Base-by-base conservation (phyloP, 805 yeast genomes). In the Geotrichum ghanense region DNA sequence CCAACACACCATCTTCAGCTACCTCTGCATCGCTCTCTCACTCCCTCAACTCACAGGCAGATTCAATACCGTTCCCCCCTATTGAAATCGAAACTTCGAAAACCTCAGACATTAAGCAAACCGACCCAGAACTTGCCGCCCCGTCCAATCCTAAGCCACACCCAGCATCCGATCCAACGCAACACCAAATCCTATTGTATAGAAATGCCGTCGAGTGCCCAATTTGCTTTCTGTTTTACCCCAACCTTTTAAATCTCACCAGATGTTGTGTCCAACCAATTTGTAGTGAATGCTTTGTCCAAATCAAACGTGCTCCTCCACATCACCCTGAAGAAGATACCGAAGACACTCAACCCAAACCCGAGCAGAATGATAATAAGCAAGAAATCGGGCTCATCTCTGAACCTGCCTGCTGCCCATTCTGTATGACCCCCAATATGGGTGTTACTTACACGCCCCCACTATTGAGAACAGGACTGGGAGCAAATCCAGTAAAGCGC, bases 251-350 rank as follows among this genome's bases (percentile, higher is more conserved):
- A 51, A 92, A 92, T 65, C 63, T 74, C 45, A 81, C 95, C 6
- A 72, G 95, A 41, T 90, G 98, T 63, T 90, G 98, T 62, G 75
- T 76, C 44, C 97, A 90, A 62, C 89, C 95, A 1, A 88, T 90
- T 19, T 92, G 98, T 65, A 75, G 95, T 1, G 97, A 90, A 65
- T 90, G 98, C 61, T 92, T 90, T 73, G 97, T 90, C 9, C 97
- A 90, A 63, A 88, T 90, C 61, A 87, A 85, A 62, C 74, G 98
- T 45, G 67, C 79, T 26, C 95, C 86, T 9, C 97, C 98, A 0
- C 97, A 90, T 65, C 86, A 88, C 26, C 95, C 96, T 1, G 42
- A 39, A 43, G 42, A 50, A 6, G 45, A 48, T 12, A 54, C 55
- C 43, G 66, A 64, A 26, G 62, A 59, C 22, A 55, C 58, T 10